Evolutionary conservation across 2,329 filamentous ascomycete genomes (phyloP).

Genomic region (Trichoderma sp.): DNA sequence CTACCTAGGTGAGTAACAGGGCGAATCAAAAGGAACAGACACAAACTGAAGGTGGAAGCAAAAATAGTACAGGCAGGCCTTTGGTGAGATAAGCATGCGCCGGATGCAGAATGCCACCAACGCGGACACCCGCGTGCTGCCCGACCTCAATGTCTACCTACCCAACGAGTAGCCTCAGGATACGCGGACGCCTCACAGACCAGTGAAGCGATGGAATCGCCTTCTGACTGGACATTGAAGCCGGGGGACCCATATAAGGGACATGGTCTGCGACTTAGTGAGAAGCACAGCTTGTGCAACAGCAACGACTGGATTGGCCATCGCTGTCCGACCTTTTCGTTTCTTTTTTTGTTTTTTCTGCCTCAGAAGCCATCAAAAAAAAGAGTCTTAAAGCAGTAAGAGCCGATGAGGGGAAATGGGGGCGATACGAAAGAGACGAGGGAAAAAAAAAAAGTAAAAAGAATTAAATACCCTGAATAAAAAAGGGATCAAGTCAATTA

Average conservation of each 20-base stretch:
- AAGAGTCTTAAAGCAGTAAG: slow-evolving; percentile 18
- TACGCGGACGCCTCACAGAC: slow-evolving; percentile 25
- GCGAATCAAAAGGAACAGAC: too few species aligned
- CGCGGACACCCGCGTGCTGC: slow-evolving; percentile 26
- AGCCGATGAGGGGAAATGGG: slow-evolving; percentile 16
- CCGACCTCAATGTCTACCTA: slow-evolving; percentile 28
- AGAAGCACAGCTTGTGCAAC: slow-evolving; percentile 27
- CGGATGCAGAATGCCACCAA: slow-evolving; percentile 12
- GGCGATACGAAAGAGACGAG: not conserved
- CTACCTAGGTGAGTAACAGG: not conserved
- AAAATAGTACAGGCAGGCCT: not conserved
- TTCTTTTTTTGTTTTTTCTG: not conserved
- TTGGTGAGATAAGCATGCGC: slow-evolving; percentile 3
- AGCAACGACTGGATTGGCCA: slow-evolving; percentile 24
- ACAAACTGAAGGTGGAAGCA: not conserved
- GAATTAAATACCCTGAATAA: not conserved
- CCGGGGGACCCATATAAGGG: slow-evolving; percentile 14
- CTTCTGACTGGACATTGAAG: slow-evolving; percentile 27
- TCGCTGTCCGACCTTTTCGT: not conserved
- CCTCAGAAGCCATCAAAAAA: not conserved
- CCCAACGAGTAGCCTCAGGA: slow-evolving; percentile 20
- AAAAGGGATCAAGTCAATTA: not conserved
- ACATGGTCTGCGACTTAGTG: slow-evolving; percentile 25
- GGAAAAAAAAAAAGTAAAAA: not conserved
- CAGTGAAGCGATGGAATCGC: slow-evolving; percentile 12